These are phyloP conservation scores for Tulasnella sp. DNA, from an alignment of 768 basidiomycete species.

Conservation along the genomic window DNA sequence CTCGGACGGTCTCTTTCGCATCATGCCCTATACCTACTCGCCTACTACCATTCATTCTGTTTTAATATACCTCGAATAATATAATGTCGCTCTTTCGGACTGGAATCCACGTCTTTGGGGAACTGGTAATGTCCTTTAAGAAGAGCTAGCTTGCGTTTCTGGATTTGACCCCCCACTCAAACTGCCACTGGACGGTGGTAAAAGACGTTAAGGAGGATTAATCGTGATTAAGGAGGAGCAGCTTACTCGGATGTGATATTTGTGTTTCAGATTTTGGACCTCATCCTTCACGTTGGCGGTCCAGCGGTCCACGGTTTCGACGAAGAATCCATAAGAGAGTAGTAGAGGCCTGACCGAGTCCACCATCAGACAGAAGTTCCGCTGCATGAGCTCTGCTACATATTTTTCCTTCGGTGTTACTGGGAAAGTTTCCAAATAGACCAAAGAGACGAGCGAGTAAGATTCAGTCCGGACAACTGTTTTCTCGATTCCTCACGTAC, in stretches of 20 bases:
- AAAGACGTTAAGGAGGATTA: background rate
- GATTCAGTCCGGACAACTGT: background rate
- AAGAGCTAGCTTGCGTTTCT: background rate
- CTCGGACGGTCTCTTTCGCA: background rate
- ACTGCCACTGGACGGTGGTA: background rate
- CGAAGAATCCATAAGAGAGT: constrained; percentile 27
- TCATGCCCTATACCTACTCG: background rate
- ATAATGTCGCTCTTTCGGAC: background rate
- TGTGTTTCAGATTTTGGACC: background rate
- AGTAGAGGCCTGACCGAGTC: constrained; percentile 8
- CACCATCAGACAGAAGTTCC: background rate
- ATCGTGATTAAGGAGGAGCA: background rate
- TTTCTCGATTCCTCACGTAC: background rate
- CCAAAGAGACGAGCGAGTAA: background rate
- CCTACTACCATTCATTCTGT: background rate
- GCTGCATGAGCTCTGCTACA: constrained; percentile 1
- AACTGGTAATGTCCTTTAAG: background rate
- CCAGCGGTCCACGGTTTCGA: constrained; percentile 26
- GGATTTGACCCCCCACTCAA: background rate
- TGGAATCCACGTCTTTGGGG: background rate
- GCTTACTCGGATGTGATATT: background rate
- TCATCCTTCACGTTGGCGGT: background rate
- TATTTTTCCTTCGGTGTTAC: constrained; percentile 11
- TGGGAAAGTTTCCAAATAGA: background rate
- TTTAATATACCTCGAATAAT: background rate